These are phyloP conservation scores for Lasiodiplodia hormozganensis DNA, from an alignment of 2,329 filamentous ascomycete genomes.

Conservation along the genomic window DNA sequence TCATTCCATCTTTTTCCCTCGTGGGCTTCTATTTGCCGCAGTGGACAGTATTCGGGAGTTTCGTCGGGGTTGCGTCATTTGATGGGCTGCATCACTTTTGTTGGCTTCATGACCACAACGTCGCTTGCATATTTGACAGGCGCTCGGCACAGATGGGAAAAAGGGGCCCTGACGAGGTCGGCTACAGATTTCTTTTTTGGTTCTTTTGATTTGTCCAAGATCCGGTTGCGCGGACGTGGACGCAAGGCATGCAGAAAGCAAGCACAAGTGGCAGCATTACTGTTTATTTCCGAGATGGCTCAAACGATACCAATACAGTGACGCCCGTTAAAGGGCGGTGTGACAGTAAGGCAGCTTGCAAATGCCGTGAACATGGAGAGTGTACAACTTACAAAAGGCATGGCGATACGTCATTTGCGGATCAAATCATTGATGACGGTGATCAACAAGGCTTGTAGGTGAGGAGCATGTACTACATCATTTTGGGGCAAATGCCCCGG, in stretches of 20 bases:
- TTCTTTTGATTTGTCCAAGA: background rate
- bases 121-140: constrained; percentile 27
- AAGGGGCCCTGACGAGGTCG: constrained; percentile 3
- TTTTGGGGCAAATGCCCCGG: background rate
- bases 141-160: constrained; percentile 25
- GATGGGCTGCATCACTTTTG: background rate
- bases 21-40: background rate
- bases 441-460: background rate
- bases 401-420: background rate
- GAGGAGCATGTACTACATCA: background rate
- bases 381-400: background rate
- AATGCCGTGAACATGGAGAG: background rate
- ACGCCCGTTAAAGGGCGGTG: background rate
- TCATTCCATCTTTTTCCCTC: constrained; percentile 3
- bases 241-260: constrained; percentile 20
- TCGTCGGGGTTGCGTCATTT: constrained; percentile 10
- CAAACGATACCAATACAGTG: background rate
- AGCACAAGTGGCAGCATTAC: constrained; percentile 10
- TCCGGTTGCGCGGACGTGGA: constrained; percentile 7
- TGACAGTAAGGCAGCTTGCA: background rate
- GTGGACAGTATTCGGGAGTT: constrained; percentile 3
- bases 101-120: constrained; percentile 19
- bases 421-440: too few relatives aligned
- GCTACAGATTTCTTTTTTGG: background rate
- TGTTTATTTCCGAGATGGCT: background rate